Evolutionary conservation across 192 early-diverging fungal genomes (phyloP).

Genomic region (Spizellomyces sp.): DNA sequence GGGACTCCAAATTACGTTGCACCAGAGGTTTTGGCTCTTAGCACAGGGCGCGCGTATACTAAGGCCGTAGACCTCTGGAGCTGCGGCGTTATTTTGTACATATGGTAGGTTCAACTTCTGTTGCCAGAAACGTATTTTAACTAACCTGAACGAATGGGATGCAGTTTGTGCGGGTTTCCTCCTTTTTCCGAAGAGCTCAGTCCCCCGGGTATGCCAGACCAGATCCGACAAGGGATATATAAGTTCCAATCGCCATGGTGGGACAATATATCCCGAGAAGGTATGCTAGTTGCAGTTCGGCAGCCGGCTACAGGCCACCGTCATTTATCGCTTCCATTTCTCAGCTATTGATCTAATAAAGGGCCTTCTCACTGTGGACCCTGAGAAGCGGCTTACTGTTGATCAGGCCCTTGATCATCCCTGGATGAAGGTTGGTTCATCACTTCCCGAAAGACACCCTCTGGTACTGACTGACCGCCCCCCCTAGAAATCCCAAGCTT

Average conservation of each 20-base stretch:
- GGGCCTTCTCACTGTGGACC: constrained; percentile 61
- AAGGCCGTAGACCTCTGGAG: constrained; percentile 86
- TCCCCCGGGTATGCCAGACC: constrained; percentile 38
- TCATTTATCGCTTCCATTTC: neutral
- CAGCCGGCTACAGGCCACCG: neutral
- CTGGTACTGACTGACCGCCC: too few relatives aligned
- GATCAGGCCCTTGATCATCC: constrained; percentile 74
- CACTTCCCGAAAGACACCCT: too few relatives aligned
- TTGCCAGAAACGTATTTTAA: neutral
- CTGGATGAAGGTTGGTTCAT: constrained; percentile 30
- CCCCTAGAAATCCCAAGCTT: too few relatives aligned
- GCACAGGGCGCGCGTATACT: constrained; percentile 45
- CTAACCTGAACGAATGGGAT: neutral
- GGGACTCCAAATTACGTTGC: constrained; percentile 69
- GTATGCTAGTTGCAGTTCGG: constrained; percentile 5
- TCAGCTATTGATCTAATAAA: constrained; percentile 31
- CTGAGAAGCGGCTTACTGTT: constrained; percentile 69
- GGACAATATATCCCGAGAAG: constrained; percentile 60
- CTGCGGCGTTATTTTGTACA: constrained; percentile 84
- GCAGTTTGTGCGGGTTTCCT: constrained; percentile 69
- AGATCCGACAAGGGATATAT: constrained; percentile 63
- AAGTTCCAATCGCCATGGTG: constrained; percentile 70
- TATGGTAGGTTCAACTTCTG: constrained; percentile 47
- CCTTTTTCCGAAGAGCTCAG: constrained; percentile 69
- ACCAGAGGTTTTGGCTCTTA: constrained; percentile 73